These are phyloP conservation scores for Bisporella sp. DNA, from an alignment of 2,329 filamentous ascomycete genomes.

Conservation along the genomic window DNA sequence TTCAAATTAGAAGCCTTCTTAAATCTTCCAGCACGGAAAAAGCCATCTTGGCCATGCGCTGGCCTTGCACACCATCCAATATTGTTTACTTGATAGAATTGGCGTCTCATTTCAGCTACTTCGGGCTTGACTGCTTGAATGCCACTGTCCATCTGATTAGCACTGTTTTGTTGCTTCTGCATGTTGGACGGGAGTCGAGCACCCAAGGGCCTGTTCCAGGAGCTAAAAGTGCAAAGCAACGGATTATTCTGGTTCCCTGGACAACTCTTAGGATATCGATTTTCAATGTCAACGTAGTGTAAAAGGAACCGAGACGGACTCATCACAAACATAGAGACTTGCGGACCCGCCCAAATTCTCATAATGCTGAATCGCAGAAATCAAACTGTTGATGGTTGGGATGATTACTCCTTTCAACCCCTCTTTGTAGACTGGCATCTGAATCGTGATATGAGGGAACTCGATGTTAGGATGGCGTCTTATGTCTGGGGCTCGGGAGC, in stretches of 20 bases:
- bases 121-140: slow-evolving; percentile 43
- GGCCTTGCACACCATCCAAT: slow-evolving; percentile 50
- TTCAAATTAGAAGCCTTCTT: slow-evolving; percentile 73
- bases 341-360: slow-evolving; percentile 56
- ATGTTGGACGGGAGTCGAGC: too few relatives aligned
- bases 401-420: slow-evolving; percentile 40
- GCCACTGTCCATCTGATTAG: slow-evolving; percentile 27
- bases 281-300: too few relatives aligned
- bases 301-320: slow-evolving; percentile 22
- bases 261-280: too few relatives aligned
- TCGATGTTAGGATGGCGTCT: slow-evolving; percentile 10
- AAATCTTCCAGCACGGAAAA: slow-evolving; percentile 54
- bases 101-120: slow-evolving; percentile 34
- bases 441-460: slow-evolving; percentile 37
- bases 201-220: too few relatives aligned
- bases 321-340: slow-evolving; percentile 62
- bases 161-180: too few relatives aligned
- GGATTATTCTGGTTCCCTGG: too few relatives aligned
- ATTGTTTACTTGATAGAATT: slow-evolving; percentile 50
- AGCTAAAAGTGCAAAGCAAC: too few relatives aligned
- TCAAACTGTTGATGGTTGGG: slow-evolving; percentile 50
- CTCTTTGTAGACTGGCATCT: slow-evolving; percentile 44
- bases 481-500: slow-evolving; percentile 31
- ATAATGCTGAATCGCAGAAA: slow-evolving; percentile 50
- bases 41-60: slow-evolving; percentile 36